Evolutionary conservation across 2,329 filamentous ascomycete genomes (phyloP).

Genomic region (Stagonosporopsis chrysanthemi): DNA sequence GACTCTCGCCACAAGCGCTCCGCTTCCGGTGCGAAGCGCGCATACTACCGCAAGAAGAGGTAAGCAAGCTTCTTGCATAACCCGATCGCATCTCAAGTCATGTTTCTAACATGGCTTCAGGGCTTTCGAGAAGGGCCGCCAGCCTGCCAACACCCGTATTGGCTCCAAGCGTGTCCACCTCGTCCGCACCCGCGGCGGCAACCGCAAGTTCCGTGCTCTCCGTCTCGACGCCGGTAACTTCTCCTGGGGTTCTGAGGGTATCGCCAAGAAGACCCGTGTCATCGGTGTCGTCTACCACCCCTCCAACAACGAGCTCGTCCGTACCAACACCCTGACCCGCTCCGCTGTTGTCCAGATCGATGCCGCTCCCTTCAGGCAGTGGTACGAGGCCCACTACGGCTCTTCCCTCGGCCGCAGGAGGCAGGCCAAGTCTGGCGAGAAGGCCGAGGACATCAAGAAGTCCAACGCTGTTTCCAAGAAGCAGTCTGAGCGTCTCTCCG

Average conservation of each 20-base stretch:
- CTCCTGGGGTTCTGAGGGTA: constrained; percentile 97
- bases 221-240: constrained; percentile 99
- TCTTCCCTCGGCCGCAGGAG: constrained; percentile 85
- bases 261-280: constrained; percentile 98
- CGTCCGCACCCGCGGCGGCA: constrained; percentile 96
- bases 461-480: constrained; percentile 95
- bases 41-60: constrained; percentile 67
- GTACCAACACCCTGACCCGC: constrained; percentile 99
- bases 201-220: constrained; percentile 99
- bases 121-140: constrained; percentile 99
- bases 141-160: constrained; percentile 99
- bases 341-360: constrained; percentile 98
- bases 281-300: constrained; percentile 99
- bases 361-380: constrained; percentile 98
- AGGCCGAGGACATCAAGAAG: constrained; percentile 90
- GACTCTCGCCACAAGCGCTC: constrained; percentile 99
- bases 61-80: constrained; percentile 57
- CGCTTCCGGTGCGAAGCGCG: constrained; percentile 91
- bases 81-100: constrained; percentile 71
- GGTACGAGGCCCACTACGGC: constrained; percentile 99
- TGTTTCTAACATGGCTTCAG: constrained; percentile 71
- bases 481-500: constrained; percentile 85
- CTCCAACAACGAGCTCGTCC: constrained; percentile 99
- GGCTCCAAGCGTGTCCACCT: constrained; percentile 95
- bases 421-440: constrained; percentile 79